phyloP scores from a whole-genome alignment of 2,329 filamentous ascomycete species.

The Diaporthe vexans region DNA sequence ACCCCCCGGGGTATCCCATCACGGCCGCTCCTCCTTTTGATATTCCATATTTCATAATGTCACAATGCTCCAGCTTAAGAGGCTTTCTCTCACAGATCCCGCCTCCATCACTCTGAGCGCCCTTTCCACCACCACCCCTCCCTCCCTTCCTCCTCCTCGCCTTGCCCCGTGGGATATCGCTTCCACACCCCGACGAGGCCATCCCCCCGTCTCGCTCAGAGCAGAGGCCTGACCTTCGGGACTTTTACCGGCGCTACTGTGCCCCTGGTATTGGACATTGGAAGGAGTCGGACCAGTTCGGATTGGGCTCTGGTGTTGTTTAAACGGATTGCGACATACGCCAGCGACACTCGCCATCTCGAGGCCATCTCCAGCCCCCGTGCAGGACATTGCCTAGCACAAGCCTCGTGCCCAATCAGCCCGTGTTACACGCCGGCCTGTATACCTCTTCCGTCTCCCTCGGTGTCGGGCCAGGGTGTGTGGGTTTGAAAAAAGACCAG shows the following conservation, averaged over 20 bases:
- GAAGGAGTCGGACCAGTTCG: conserved; percentile 21
- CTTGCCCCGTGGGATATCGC: conserved; percentile 24
- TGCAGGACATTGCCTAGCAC: conserved; percentile 23
- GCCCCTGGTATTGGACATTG: conserved; percentile 3
- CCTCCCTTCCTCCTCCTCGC: background rate
- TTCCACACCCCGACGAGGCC: background rate
- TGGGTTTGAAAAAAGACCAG: conserved; percentile 27
- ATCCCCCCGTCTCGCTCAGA: background rate
- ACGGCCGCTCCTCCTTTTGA: conserved; percentile 40
- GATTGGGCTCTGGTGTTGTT: conserved; percentile 16
- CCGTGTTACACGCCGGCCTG: conserved; percentile 19
- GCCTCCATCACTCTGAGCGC: conserved; percentile 25
- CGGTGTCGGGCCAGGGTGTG: conserved; percentile 26
- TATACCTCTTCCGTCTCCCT: conserved; percentile 16
- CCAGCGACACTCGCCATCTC: conserved; percentile 40
- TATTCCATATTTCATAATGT: conserved; percentile 37
- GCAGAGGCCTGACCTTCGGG: conserved; percentile 13
- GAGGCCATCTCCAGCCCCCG: conserved; percentile 16
- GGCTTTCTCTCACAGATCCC: conserved; percentile 32
- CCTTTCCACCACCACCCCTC: conserved; percentile 32
- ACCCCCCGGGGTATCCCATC: conserved; percentile 38
- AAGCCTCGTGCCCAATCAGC: conserved; percentile 31
- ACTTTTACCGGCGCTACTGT: conserved; percentile 11
- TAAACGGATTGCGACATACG: conserved; percentile 40
- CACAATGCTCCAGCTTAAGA: conserved; percentile 37